Evolutionary conservation across 257 asterid genomes (phyloP), one percentile per base, ranked within the genome.

Genomic region (Scutellaria baicalensis): DNA sequence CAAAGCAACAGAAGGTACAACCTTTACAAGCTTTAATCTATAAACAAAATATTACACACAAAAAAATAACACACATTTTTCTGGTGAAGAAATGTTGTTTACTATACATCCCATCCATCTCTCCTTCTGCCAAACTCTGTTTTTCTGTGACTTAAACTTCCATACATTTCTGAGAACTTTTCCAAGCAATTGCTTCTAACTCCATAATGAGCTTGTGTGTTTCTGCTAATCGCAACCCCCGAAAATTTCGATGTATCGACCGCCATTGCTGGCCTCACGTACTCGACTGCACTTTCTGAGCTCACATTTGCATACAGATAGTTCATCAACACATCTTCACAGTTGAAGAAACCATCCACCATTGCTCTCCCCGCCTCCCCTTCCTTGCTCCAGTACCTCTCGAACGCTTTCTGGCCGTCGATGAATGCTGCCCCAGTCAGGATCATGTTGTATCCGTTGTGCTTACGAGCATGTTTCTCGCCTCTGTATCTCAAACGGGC

Each of bases 21-120:
- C 50, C 43, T 35, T 59, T 52, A 17, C 50, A 44, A 56, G 44
- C 68, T 58, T 17, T 50, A 69, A 57, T 69, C 73, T 75, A 64
- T 21, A 23, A 49, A 49, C 71, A 73, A 64, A 74, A 76, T 9
- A 52, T 52, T 52, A 52, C 59, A 80, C 69, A 20, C 43, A 23
- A 8, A 38, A 77, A 70, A 6, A 55, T 31, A 52, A 56, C 56
- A 45, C 21, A 57, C 33, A 9, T 11, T 11, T 49, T 31, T 23
- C n/a, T 33, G 38, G 5, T 12, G 9, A n/a, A 44, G 13, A 64
- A 57, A 4, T 55, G 13, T 45, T 52, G 54, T 64, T 31, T 52
- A 73, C 93, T 86, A 95, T 76, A 92, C 81, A 83, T 95, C 99
- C 99, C 99, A 95, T 16, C 98, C 99, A 73, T 95, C 99, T 6